Percentiles rank a stretch among this genome's conserved stretches.
Evolutionary conservation across 164 flowering plant species (phyloP).

Genomic region (Dillenia turbinata): DNA sequence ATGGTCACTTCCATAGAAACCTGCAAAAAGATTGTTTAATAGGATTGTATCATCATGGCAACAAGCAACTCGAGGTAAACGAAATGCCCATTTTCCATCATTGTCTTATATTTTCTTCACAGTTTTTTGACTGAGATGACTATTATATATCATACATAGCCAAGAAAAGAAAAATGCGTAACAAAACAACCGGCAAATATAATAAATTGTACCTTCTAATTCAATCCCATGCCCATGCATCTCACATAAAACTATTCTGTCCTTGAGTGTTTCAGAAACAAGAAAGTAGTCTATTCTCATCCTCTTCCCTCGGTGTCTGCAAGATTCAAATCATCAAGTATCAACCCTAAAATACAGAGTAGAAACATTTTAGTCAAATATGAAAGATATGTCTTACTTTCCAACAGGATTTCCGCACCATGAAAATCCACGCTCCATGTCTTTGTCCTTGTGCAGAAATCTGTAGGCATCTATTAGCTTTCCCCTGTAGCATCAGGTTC

Average conservation of each 20-base stretch:
- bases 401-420: conserved; percentile 98
- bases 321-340: background rate
- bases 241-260: conserved; percentile 71
- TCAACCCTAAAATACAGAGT: background rate
- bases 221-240: conserved; percentile 93
- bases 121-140: background rate
- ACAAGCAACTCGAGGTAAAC: background rate
- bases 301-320: conserved; percentile 89
- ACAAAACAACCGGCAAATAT: background rate
- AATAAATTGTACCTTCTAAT: conserved; percentile 49
- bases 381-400: conserved; percentile 44
- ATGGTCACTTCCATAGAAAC: conserved; percentile 95
- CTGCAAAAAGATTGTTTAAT: conserved; percentile 30
- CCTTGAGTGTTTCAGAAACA: conserved; percentile 67
- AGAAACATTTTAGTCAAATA: background rate
- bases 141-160: no score
- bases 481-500: conserved; percentile 50
- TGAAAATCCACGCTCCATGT: conserved; percentile 84
- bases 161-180: background rate
- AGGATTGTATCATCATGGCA: background rate
- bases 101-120: background rate
- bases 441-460: conserved; percentile 70
- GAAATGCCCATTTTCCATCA: background rate
- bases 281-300: conserved; percentile 94
- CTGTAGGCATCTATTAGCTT: conserved; percentile 89